Base-by-base conservation (phyloP, 768 basidiomycete species). In the Mycena crocata region DNA sequence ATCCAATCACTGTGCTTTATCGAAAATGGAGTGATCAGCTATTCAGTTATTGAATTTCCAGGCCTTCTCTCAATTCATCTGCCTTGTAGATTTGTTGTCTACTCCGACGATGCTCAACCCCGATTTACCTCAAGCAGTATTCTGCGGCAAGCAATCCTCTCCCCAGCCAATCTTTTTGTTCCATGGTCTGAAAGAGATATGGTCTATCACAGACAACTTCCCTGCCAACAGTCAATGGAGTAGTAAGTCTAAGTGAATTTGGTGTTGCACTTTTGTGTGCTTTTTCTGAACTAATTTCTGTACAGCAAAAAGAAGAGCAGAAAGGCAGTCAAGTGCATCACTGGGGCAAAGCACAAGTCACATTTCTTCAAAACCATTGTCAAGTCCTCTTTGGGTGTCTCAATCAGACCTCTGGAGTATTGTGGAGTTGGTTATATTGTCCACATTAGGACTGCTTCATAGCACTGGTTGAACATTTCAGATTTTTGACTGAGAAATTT, bases 371-470 rank as follows among this genome's bases (percentile, higher is more conserved):
- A 60, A 30, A 31, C 52, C 5, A 71, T 71, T 35, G 58, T 71
- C 15, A 37, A 39, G 37, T 37, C 60, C 31, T 57, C 64, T 30
- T 39, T 34, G 13, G 60, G 58, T 45, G 71, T 73, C 23, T 39
- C 72, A 0, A 71, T 73, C 55, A 70, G 72, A 3, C 72, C 70
- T 3, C 54, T 73, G 2, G 72, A 73, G 48, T 73, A 73, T 50
- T 71, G 70, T 66, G 72, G 72, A 15, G 67, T 69, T 63, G 72
- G 63, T 23, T 35, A 46, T 26, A 35, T 67, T 21, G 57, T 66
- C 5, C 46, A 46, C 34, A 28, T 57, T 21, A 42, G 56, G 6
- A 45, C 24, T 45, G 17, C 45, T 44, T 30, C 56, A 17, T n/a
- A 45, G 56, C 37, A n/a, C n/a, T n/a, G n/a, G n/a, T n/a, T n/a